Evolutionary conservation across 352 stramenopile genomes (phyloP).

Genomic region (Globisporangium yorkense): DNA sequence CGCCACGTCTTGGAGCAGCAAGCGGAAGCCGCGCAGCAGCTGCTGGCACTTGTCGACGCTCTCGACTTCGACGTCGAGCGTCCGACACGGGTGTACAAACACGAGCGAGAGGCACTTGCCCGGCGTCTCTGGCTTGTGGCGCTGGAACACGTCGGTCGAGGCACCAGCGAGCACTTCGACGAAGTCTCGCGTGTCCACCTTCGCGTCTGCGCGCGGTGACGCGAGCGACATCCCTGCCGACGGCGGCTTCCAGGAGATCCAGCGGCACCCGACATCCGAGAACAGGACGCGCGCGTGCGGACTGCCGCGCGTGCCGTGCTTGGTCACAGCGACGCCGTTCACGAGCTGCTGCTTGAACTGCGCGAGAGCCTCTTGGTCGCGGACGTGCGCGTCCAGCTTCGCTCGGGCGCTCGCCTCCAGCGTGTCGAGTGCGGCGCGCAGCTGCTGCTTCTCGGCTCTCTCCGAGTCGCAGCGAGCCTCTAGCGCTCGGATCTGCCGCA

Average conservation of each 20-base stretch:
- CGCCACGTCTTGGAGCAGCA: conserved; percentile 42
- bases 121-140: conserved; percentile 23
- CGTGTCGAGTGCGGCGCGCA: conserved; percentile 25
- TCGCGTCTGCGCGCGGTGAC: conserved; percentile 36
- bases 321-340: conserved; percentile 43
- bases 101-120: conserved; percentile 61
- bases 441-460: conserved; percentile 19
- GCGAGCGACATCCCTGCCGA: conserved; percentile 19
- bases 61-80: conserved; percentile 59
- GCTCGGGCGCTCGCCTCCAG: conserved; percentile 24
- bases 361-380: conserved; percentile 35
- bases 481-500: conserved; percentile 19
- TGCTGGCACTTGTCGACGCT: conserved; percentile 38
- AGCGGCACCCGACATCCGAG: conserved; percentile 42
- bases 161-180: conserved; percentile 42
- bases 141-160: conserved; percentile 41
- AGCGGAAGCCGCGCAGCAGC: conserved; percentile 47
- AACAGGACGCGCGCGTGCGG: conserved; percentile 51
- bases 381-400: conserved; percentile 21
- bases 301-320: conserved; percentile 41
- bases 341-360: conserved; percentile 58
- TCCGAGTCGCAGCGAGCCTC: conserved; percentile 18
- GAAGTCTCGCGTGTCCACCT: conserved; percentile 43
- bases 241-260: conserved; percentile 52
- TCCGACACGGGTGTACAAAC: conserved; percentile 62